These are phyloP conservation scores for Beta lomatogona DNA, from an alignment of 179 eudicot species.

Conservation along the genomic window DNA sequence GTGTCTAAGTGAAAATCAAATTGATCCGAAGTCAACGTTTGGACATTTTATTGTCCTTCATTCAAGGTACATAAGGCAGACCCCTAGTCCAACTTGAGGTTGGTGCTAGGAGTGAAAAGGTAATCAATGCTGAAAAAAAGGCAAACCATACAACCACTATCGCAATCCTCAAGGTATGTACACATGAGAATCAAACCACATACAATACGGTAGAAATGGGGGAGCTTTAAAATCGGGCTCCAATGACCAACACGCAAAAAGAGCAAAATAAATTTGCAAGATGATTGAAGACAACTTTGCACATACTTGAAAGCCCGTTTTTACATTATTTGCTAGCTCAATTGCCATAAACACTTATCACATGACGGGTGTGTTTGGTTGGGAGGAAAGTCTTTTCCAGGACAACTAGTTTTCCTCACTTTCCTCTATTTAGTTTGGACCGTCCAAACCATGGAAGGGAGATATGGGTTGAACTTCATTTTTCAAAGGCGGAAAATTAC, in stretches of 20 bases:
- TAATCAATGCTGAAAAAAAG: background rate
- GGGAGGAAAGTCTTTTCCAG: too few relatives aligned
- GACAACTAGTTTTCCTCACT: too few relatives aligned
- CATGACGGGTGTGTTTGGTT: background rate
- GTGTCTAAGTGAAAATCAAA: background rate
- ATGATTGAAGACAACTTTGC: background rate
- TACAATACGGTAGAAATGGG: background rate
- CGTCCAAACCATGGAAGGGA: too few relatives aligned
- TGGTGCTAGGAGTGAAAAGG: background rate
- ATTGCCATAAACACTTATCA: background rate
- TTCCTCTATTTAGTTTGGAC: too few relatives aligned
- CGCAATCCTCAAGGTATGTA: background rate
- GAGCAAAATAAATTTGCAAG: background rate
- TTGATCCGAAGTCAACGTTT: background rate
- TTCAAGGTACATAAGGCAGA: background rate
- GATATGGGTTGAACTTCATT: too few relatives aligned
- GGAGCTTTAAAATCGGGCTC: background rate
- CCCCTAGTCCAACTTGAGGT: background rate
- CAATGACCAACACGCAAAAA: background rate
- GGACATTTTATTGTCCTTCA: background rate
- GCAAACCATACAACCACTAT: background rate
- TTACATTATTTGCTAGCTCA: background rate
- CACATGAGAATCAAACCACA: background rate
- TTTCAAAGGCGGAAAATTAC: too few relatives aligned
- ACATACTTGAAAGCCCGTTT: background rate